phyloP scores from a whole-genome alignment of 108 stramenopile genomes.

The Conticribra guillardii region DNA sequence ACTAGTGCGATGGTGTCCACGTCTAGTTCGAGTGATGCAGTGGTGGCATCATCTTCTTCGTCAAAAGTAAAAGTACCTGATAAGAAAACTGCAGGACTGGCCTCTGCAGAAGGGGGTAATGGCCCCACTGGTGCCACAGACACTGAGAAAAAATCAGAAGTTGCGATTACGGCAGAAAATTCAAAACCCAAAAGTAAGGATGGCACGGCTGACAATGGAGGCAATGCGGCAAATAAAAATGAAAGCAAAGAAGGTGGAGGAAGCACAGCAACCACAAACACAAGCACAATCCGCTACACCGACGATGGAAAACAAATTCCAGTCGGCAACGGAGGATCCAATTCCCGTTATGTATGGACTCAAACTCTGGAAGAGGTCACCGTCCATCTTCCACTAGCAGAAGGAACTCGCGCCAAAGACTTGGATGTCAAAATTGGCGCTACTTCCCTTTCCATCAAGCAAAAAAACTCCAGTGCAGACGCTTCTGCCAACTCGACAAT shows the following conservation, averaged over 20 bases:
- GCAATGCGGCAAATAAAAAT: constrained; percentile 1
- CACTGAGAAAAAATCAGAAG: no score
- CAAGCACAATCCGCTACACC: constrained; percentile 57
- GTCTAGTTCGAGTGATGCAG: no score
- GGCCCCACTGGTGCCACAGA: no score
- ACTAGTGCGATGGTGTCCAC: no score
- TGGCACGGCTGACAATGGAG: no score
- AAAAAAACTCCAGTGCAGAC: constrained; percentile 23
- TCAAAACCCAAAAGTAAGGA: no score
- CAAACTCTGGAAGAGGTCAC: constrained; percentile 85
- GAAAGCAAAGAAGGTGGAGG: background rate
- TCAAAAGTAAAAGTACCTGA: no score
- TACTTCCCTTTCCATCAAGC: constrained; percentile 54
- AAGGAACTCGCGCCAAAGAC: constrained; percentile 67
- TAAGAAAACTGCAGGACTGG: no score
- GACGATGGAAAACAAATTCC: constrained; percentile 88
- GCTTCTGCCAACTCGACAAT: constrained; percentile 3
- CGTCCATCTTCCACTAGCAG: constrained; percentile 70
- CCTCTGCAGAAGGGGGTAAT: no score
- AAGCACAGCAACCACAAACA: constrained; percentile 6
- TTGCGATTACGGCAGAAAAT: no score
- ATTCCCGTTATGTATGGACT: constrained; percentile 84
- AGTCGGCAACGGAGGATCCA: constrained; percentile 87
- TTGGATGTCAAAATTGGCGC: constrained; percentile 65
- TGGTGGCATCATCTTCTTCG: no score